phyloP scores from a whole-genome alignment of 1,139 yeast species.

The Candida sanyaensis region DNA sequence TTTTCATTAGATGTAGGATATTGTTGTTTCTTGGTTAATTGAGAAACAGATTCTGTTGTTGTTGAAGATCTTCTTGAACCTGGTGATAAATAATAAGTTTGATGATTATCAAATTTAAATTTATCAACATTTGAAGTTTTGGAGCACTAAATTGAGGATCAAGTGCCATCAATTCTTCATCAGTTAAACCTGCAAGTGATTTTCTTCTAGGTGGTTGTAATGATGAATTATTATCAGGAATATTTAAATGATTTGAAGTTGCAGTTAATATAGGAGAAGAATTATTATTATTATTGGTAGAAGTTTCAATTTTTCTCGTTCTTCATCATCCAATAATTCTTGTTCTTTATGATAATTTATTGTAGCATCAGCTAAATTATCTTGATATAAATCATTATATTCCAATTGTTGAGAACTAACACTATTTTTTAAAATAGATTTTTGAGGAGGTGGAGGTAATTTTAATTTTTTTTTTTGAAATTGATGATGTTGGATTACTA shows the following conservation, averaged over 20 bases:
- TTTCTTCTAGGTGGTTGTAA: slow-evolving; percentile 41
- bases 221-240: slow-evolving; percentile 4
- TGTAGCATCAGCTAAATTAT: slow-evolving; percentile 24
- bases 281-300: not conserved
- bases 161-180: slow-evolving; percentile 61
- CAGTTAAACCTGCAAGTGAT: slow-evolving; percentile 63
- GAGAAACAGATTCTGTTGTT: slow-evolving; percentile 8
- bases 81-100: slow-evolving; percentile 35
- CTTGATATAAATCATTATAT: slow-evolving; percentile 26
- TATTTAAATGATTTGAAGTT: not conserved
- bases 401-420: slow-evolving; percentile 33
- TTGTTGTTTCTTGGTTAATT: slow-evolving; percentile 8
- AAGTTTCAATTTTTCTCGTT: slow-evolving; percentile 4
- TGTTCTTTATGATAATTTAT: slow-evolving; percentile 20
- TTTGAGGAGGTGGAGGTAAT: slow-evolving; percentile 33
- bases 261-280: slow-evolving; percentile 1
- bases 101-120: slow-evolving; percentile 44
- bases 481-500: not conserved
- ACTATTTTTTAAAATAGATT: slow-evolving; percentile 43
- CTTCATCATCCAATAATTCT: slow-evolving; percentile 14
- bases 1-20: slow-evolving; percentile 42
- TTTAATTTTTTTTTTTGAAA: slow-evolving; percentile 16
- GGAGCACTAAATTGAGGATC: slow-evolving; percentile 55
- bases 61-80: slow-evolving; percentile 17
- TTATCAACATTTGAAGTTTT: slow-evolving; percentile 34